Conservation (phyloP, 352 stramenopile genomes). For the Blastocystis sp. region DNA sequence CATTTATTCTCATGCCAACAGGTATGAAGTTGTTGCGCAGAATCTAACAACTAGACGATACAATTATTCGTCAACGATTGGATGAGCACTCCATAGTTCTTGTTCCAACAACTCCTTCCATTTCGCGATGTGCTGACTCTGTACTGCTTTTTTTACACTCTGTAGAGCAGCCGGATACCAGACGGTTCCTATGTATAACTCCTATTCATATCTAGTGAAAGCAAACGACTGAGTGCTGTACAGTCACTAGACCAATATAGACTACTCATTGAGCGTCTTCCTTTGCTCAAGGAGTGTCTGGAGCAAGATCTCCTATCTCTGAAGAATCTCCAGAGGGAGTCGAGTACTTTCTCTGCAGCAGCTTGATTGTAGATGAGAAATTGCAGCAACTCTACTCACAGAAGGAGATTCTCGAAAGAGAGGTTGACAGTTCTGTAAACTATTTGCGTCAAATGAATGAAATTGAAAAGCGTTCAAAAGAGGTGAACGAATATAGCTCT, state of each 20-base stretch:
- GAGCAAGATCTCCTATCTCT: background rate
- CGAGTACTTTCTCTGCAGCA: background rate
- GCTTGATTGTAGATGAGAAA: background rate
- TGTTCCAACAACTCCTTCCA: background rate
- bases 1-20: background rate
- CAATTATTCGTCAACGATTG: slow-evolving; percentile 11
- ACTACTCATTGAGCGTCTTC: slow-evolving; percentile 10
- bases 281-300: background rate
- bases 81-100: slow-evolving; percentile 25
- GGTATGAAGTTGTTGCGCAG: background rate
- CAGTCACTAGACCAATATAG: background rate
- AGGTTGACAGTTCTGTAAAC: background rate
- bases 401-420: background rate
- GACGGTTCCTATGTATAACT: background rate
- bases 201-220: background rate
- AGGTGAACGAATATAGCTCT: background rate
- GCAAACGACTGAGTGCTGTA: background rate
- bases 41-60: background rate
- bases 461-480: background rate
- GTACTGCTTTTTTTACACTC: background rate
- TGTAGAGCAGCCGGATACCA: background rate
- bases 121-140: background rate
- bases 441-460: slow-evolving; percentile 34
- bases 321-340: background rate
- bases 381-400: background rate